Conservation (phyloP, 805 yeast species). For the Teunomyces pallodes region DNA sequence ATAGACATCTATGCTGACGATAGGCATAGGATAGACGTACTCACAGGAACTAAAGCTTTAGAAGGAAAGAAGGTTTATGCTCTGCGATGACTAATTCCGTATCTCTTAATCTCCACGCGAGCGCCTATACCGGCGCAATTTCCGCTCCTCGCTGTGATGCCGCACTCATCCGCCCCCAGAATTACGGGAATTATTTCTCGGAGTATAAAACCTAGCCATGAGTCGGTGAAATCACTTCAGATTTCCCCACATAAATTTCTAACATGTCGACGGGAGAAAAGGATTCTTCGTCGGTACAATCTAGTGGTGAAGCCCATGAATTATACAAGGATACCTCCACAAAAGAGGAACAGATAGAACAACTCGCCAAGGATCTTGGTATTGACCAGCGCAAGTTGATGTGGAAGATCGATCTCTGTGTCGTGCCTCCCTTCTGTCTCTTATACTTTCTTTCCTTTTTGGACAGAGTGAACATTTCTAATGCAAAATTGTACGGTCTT, state of each 20-base stretch:
- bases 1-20: no score
- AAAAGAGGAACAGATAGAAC: conserved; percentile 14
- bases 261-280: not conserved
- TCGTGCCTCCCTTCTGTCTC: conserved; percentile 74
- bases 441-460: conserved; percentile 74
- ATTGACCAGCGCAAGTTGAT: conserved; percentile 55
- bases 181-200: not conserved
- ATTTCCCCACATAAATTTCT: not conserved
- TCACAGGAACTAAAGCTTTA: no score
- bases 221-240: not conserved
- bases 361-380: conserved; percentile 31
- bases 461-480: conserved; percentile 80
- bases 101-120: not conserved
- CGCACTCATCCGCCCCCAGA: not conserved
- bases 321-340: not conserved
- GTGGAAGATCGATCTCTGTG: conserved; percentile 65
- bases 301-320: not conserved
- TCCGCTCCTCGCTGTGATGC: not conserved
- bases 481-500: conserved; percentile 75
- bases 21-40: no score
- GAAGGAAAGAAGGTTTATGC: not conserved
- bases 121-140: conserved; percentile 1
- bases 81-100: not conserved
- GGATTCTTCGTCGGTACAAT: not conserved
- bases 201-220: not conserved